These are phyloP conservation scores for Solanum appendiculatum DNA, from an alignment of 257 asterid genomes.

Conservation along the genomic window DNA sequence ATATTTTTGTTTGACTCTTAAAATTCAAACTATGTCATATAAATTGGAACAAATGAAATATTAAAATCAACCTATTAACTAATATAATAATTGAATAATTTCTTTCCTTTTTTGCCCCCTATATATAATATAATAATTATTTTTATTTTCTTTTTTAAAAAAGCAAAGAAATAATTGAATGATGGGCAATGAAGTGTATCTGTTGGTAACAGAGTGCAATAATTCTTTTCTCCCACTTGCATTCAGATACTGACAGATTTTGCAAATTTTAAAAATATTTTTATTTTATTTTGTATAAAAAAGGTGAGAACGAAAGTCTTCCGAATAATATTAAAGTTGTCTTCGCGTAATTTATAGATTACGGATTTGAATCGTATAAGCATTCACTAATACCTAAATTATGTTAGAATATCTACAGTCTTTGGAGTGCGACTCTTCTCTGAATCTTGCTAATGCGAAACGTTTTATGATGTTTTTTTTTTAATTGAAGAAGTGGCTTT, in stretches of 20 bases:
- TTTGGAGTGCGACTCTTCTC: neutral
- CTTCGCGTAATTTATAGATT: neutral
- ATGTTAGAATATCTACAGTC: neutral
- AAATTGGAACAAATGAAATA: too few species aligned
- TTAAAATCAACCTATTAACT: neutral
- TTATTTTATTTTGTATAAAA: neutral
- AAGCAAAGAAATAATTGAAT: neutral
- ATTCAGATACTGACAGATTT: neutral
- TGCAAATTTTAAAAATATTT: neutral
- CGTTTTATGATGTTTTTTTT: neutral
- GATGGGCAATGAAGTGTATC: neutral
- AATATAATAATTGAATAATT: neutral
- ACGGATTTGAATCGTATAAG: fast-evolving
- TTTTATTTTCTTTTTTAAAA: neutral
- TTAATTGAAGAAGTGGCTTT: neutral
- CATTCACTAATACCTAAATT: neutral
- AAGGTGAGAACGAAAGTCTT: neutral
- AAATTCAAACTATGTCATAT: too few species aligned
- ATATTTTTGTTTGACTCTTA: too few species aligned
- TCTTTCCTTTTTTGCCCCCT: neutral
- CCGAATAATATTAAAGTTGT: neutral
- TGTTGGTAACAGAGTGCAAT: neutral
- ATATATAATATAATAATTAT: neutral
- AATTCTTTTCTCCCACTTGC: neutral
- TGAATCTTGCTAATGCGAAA: fast-evolving